Conservation (phyloP, 495 filamentous ascomycete species). For the Aeminium ludgeri region DNA sequence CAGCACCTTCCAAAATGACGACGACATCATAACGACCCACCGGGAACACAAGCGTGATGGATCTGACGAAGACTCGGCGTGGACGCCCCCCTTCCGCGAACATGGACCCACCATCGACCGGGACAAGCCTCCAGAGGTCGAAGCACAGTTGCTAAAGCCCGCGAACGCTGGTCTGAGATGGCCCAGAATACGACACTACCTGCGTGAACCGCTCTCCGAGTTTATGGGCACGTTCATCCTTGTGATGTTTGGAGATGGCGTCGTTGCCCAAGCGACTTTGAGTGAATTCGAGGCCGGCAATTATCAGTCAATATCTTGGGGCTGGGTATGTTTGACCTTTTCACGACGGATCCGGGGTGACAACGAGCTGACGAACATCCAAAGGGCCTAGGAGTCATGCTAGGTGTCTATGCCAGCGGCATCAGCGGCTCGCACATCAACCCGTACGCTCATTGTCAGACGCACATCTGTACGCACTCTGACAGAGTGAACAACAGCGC, state of each 20-base stretch:
- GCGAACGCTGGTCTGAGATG: conserved; percentile 27
- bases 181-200: conserved; percentile 29
- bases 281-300: conserved; percentile 29
- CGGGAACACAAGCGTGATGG: conserved; percentile 1
- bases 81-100: background rate
- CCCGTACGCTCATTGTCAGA: too few species aligned
- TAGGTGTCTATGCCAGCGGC: conserved; percentile 46
- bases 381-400: conserved; percentile 41
- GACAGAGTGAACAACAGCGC: too few species aligned
- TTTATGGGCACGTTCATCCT: conserved; percentile 49
- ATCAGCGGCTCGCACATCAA: conserved; percentile 47
- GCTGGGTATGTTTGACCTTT: conserved; percentile 30
- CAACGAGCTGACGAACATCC: conserved; percentile 11
- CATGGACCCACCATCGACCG: conserved; percentile 9
- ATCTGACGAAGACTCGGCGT: background rate
- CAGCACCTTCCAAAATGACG: background rate
- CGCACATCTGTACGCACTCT: too few species aligned
- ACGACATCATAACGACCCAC: background rate
- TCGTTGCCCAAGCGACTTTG: conserved; percentile 41
- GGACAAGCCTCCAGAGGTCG: conserved; percentile 8
- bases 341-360: background rate
- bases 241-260: conserved; percentile 44
- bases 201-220: conserved; percentile 43
- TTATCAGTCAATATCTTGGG: conserved; percentile 46
- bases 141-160: conserved; percentile 7